These are phyloP conservation scores for Blastobotrys ciferrii DNA, from an alignment of 1,139 yeast species.

Conservation along the genomic window DNA sequence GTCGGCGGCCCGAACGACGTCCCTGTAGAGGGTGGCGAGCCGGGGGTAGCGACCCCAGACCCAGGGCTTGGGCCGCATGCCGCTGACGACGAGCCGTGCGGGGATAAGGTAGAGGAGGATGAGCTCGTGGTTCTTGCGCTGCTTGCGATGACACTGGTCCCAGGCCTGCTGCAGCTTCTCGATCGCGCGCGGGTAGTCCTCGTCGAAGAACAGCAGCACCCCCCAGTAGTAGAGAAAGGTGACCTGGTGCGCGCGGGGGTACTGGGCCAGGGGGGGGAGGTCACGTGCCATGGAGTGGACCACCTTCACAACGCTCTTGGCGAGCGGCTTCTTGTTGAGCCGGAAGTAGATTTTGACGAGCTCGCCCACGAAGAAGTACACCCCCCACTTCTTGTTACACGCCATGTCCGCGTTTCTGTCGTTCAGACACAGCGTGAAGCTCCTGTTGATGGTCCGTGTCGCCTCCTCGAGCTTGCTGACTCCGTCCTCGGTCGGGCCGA, in stretches of 20 bases:
- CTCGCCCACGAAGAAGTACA: slow-evolving; percentile 71
- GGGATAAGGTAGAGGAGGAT: slow-evolving; percentile 42
- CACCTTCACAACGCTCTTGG: slow-evolving; percentile 76
- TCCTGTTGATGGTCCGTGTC: slow-evolving; percentile 54
- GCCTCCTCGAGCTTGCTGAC: slow-evolving; percentile 50
- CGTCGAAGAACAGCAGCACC: slow-evolving; percentile 59
- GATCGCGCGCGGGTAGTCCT: slow-evolving; percentile 53
- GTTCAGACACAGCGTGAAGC: slow-evolving; percentile 75
- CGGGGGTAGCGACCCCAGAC: slow-evolving; percentile 49
- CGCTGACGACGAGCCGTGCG: slow-evolving; percentile 35
- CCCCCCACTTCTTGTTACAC: slow-evolving; percentile 59
- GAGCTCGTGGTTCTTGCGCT: slow-evolving; percentile 37
- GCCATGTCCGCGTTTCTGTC: slow-evolving; percentile 61
- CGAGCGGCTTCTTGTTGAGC: slow-evolving; percentile 69
- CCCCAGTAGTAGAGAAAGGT: slow-evolving; percentile 68
- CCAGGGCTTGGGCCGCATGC: slow-evolving; percentile 37
- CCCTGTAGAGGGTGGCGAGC: slow-evolving; percentile 46
- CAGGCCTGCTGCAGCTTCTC: slow-evolving; percentile 51
- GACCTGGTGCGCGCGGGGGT: slow-evolving; percentile 53
- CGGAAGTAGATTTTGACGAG: slow-evolving; percentile 71
- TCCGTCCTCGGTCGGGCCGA: neutral
- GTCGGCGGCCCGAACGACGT: slow-evolving; percentile 49
- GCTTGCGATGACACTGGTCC: slow-evolving; percentile 34
- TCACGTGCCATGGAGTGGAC: slow-evolving; percentile 54
- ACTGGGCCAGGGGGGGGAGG: slow-evolving; percentile 48